Base-by-base conservation (phyloP, 768 basidiomycete genomes). In the Pleurotus pulmonarius region DNA sequence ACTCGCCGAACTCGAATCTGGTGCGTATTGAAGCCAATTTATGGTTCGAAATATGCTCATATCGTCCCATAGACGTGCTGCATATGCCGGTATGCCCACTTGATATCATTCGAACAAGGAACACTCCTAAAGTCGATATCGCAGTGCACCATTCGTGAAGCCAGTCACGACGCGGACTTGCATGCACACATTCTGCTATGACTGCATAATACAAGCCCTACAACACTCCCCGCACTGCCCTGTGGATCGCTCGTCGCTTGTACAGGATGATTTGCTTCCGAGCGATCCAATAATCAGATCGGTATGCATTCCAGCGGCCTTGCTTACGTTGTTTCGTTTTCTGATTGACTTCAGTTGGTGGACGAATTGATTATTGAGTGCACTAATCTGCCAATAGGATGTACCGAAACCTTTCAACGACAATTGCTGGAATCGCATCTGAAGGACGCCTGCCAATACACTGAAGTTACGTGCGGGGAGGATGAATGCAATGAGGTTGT, bases 181-280 rank as follows among this genome's bases (percentile, higher is more conserved):
- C 63, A 76, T 81, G 58, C 94, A 93, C 66, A 95, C 92, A 0
- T 95, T 95, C 68, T 96, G 94, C 68, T 70, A 71, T n/a, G 86
- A 83, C 26, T 96, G 94, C 65, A 90, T 94, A 58, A 62, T 73
- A n/a, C 75, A 77, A 49, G 89, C 93, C 0, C 77, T 95, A 3
- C 67, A 70, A 11, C 81, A 88, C 58, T 83, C 85, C 5, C 74
- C 79, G 0, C 85, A 86, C 59, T 96, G 94, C 67, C 94, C 94
- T 9, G 83, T 96, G 26, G 93, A 95, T 70, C 83, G 94, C 18
- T 86, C 83, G 12, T 76, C 83, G 0, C 75, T 95, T 29, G 69
- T 73, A 1, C 55, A 71, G n/a, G 72, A 71, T n/a, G 84, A 89
- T 60, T 71, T 94, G 55, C 63, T 64, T 1, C 83, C 85, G 15